Base-by-base conservation (phyloP, 352 stramenopile species). In the Globisporangium orthogonon region DNA sequence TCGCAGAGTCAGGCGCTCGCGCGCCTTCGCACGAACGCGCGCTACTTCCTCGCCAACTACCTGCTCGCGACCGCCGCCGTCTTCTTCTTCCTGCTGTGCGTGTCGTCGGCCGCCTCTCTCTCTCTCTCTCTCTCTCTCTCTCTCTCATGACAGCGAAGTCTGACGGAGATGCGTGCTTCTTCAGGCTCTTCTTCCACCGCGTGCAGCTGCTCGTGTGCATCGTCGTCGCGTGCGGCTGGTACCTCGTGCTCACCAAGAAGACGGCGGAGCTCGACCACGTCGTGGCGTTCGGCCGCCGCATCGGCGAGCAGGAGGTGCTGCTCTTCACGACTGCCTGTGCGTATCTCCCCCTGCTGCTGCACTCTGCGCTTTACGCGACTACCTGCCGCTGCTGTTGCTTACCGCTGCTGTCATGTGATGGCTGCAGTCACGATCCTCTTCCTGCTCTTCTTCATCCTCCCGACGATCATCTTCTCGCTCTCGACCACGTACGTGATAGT, bases 21-120 rank as follows among this genome's bases (percentile, higher is more conserved):
- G 62, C 78, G 78, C n/a, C 70, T 91, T 59, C 78, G 76, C 59
- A 78, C 68, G 31, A 91, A 91, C 72, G 67, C 66, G 55, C 73
- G 73, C 62, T 91, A 76, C 61, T 91, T 88, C 52, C 56, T 89
- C 56, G 81, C 75, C 64, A 91, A 91, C 62, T 91, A 91, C 52
- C 23, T 91, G 54, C 65, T 89, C 33, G 35, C 50, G 37, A 55
- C 50, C 15, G 50, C 50, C n/a, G 50, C 50, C 1, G 50, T 55
- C 33, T 55, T 55, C 37, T 55, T 55, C 50, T 55, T 55, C 13
- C 35, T 55, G 18, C 50, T 55, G 50, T 55, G 33, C 33, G 33
- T 17, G 14, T n/a, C 6, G 13, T 41, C 45, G 28, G 48, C 23
- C 23, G 23, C 23, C 23, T 1, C 23, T 23, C 23, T 23, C 23